These are phyloP conservation scores for Fusarium humuli DNA, from an alignment of 2,329 filamentous ascomycete genomes.

Conservation along the genomic window DNA sequence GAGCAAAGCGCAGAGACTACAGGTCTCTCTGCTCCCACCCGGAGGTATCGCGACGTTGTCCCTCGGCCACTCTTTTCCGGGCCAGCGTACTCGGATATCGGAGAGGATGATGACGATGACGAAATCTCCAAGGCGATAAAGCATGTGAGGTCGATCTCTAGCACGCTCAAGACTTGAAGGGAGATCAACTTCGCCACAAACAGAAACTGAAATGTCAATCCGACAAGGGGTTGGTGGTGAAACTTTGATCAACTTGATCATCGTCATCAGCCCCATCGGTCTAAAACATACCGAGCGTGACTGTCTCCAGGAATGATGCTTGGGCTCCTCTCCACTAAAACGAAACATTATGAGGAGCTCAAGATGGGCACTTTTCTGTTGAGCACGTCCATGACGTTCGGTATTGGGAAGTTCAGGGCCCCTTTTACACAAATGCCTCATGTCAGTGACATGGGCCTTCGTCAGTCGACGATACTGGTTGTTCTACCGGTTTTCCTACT, in stretches of 20 bases:
- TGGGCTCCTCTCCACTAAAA: conserved; percentile 4
- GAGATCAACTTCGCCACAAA: background rate
- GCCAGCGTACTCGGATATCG: conserved; percentile 37
- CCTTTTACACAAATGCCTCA: conserved; percentile 16
- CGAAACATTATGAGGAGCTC: conserved; percentile 11
- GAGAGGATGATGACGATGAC: conserved; percentile 50
- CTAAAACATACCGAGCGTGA: conserved; percentile 8
- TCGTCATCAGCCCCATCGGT: conserved; percentile 16
- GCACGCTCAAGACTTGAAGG: conserved; percentile 45
- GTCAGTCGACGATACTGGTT: conserved; percentile 36
- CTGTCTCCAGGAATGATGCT: background rate
- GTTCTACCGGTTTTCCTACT: conserved; percentile 17
- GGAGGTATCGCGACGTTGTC: conserved; percentile 39
- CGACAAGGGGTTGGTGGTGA: conserved; percentile 9
- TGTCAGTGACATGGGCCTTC: conserved; percentile 37
- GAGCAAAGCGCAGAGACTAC: conserved; percentile 29
- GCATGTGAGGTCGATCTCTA: conserved; percentile 49
- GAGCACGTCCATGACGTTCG: background rate
- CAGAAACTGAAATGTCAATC: conserved; percentile 5
- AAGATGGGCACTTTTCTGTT: background rate
- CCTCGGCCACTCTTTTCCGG: conserved; percentile 48
- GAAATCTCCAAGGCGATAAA: conserved; percentile 47
- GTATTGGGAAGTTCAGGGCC: background rate
- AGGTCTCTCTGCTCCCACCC: conserved; percentile 41
- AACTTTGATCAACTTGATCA: conserved; percentile 30